These are phyloP conservation scores for Cladobotryum mycophilum DNA, from an alignment of 2,329 filamentous ascomycete genomes.

Conservation along the genomic window DNA sequence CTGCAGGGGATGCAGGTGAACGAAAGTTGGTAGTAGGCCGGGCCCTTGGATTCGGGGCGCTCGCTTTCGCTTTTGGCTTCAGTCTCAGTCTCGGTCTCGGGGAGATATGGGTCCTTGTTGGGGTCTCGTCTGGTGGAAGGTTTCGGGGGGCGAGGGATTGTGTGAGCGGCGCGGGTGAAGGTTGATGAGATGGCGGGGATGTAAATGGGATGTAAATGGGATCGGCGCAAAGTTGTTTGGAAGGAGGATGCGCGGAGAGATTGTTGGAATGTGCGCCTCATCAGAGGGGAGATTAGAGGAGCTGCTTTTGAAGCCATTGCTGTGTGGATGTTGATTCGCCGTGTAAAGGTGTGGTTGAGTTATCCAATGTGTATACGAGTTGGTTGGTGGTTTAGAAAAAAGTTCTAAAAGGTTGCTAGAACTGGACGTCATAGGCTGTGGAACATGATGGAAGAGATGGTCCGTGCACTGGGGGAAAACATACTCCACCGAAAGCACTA, in stretches of 20 bases:
- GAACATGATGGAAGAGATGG: not conserved
- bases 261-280: slow-evolving; percentile 13
- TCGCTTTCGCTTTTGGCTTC: slow-evolving; percentile 22
- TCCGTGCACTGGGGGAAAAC: not conserved
- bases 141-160: slow-evolving; percentile 30
- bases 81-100: slow-evolving; percentile 5
- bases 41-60: slow-evolving; percentile 26
- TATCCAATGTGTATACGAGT: too few relatives aligned
- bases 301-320: slow-evolving; percentile 26
- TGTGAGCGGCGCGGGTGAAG: slow-evolving; percentile 26
- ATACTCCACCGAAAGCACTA: too few relatives aligned
- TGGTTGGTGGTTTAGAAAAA: not conserved
- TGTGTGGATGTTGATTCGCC: not conserved
- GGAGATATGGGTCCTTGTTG: not conserved
- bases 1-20: slow-evolving; percentile 91
- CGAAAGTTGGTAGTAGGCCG: slow-evolving; percentile 76
- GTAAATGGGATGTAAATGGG: slow-evolving; percentile 10
- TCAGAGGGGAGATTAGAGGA: slow-evolving; percentile 12
- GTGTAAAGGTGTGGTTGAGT: too few relatives aligned
- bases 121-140: not conserved
- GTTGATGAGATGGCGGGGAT: slow-evolving; percentile 7
- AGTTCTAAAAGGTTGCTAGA: not conserved
- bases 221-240: slow-evolving; percentile 12
- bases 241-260: slow-evolving; percentile 15
- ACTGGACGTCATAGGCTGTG: slow-evolving; percentile 4